Evolutionary conservation across 2,329 filamentous ascomycete species (phyloP), one percentile per base, ranked within the genome.

Genomic region (Neonectria magnoliae): DNA sequence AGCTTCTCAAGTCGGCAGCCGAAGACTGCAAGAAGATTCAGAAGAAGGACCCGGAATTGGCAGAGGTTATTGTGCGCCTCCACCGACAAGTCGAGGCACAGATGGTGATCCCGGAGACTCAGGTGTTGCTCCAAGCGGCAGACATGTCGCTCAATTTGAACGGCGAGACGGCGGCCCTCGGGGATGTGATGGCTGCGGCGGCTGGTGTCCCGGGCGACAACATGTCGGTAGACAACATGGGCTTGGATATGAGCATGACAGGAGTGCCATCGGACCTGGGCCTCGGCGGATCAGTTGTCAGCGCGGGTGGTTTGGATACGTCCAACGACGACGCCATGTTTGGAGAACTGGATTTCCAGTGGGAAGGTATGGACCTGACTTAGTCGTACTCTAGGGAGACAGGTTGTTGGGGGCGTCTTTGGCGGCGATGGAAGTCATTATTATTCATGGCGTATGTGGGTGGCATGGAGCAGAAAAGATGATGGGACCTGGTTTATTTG

Each of bases 11-110:
- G 68, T 78, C 81, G 56, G 84, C 88, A 63, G 86, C 87, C 0
- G 86, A 89, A 66, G 83, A 86, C 47, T 90, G 86, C 61, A 84
- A 84, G 64, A 81, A 80, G 62, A 80, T 88, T 0, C 84, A 89
- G 41, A 84, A 85, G 70, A 80, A 80, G n/a, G 88, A 91, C 62
- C 80, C 83, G 1, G 78, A 81, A 18, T 79, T 87, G 48, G 88
- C 89, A 1, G 90, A 92, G 76, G 85, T 85, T 9, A 79, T 89
- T 14, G 86, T 91, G 10, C 87, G 90, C 8, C 83, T 92, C 8
- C 82, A 90, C 74, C 83, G 89, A 27, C 82, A 84, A 2, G 89
- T 92, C 11, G 89, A 93, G 76, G 84, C 85, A n/a, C 89, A 91
- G 73, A 84, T 91, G 81, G 80, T 81, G 36, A 77, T 75, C 71